Evolutionary conservation across 2,329 filamentous ascomycete species (phyloP).

Genomic region (Diaporthe capsici): DNA sequence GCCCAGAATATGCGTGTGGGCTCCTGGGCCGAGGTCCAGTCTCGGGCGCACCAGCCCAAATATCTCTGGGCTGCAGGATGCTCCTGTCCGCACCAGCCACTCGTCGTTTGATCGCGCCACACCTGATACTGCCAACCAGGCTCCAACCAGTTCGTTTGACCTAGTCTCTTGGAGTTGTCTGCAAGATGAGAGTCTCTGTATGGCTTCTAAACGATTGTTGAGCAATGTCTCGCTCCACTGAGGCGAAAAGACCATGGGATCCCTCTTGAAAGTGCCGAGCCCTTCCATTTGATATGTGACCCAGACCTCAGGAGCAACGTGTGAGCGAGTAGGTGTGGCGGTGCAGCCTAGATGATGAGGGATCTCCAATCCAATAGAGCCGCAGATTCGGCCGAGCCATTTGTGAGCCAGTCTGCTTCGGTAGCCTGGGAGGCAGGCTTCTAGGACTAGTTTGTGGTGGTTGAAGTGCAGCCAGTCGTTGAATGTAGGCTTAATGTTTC

Average conservation of each 20-base stretch:
- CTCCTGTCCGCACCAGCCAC: conserved; percentile 3
- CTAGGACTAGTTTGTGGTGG: background rate
- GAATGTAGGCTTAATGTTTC: background rate
- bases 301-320: background rate
- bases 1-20: background rate
- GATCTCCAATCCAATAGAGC: background rate
- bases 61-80: background rate
- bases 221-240: background rate
- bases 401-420: background rate
- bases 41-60: background rate
- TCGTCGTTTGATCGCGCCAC: background rate
- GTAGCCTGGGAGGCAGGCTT: background rate
- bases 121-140: background rate
- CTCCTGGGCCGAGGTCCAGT: background rate
- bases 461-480: background rate
- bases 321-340: background rate
- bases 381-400: conserved; percentile 1
- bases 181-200: background rate
- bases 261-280: conserved; percentile 5
- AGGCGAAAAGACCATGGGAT: conserved; percentile 2
- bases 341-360: background rate
- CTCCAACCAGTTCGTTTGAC: conserved; percentile 7
- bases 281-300: background rate
- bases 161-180: background rate
- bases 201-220: conserved; percentile 1